A percentile compares a stretch with the other conserved stretches of the same genome.
Conservation (phyloP, 2,329 filamentous ascomycete species). For the Aspergillus terreus region DNA sequence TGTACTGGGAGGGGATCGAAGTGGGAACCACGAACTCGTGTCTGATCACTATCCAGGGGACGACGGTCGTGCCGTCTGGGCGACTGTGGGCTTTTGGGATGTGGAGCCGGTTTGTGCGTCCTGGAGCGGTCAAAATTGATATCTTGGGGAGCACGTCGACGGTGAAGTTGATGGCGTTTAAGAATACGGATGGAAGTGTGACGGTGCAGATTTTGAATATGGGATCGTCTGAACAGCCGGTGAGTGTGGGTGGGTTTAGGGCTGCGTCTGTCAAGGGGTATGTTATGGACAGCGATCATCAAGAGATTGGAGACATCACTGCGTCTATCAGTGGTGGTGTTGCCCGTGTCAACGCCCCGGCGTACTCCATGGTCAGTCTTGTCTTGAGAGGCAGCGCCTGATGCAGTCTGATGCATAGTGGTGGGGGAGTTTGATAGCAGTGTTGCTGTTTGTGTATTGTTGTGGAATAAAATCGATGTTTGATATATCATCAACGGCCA, state of each 20-base stretch:
- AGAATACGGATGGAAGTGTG: not conserved
- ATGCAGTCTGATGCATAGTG: too few species aligned
- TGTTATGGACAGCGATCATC: not conserved
- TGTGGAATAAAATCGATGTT: too few species aligned
- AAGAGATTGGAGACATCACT: not conserved
- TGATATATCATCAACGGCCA: too few species aligned
- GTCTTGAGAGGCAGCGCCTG: not conserved
- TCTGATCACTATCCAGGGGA: not conserved
- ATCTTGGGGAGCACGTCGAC: not conserved
- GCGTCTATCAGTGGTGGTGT: not conserved
- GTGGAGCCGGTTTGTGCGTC: not conserved
- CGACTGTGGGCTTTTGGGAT: not conserved
- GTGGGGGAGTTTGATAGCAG: too few species aligned
- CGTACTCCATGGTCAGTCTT: not conserved
- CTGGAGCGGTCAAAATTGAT: not conserved
- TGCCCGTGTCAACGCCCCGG: not conserved
- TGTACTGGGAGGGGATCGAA: not conserved
- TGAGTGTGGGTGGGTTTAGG: not conserved
- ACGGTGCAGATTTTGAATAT: not conserved
- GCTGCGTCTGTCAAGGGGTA: not conserved
- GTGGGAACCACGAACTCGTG: not conserved
- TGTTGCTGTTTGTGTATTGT: too few species aligned
- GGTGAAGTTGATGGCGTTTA: not conserved
- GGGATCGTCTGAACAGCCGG: not conserved
- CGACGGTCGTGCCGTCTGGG: not conserved